Percentiles rank a stretch among this genome's conserved stretches.
Conservation (phyloP, 2,329 filamentous ascomycete species). For the Sarocladium brachiariae region DNA sequence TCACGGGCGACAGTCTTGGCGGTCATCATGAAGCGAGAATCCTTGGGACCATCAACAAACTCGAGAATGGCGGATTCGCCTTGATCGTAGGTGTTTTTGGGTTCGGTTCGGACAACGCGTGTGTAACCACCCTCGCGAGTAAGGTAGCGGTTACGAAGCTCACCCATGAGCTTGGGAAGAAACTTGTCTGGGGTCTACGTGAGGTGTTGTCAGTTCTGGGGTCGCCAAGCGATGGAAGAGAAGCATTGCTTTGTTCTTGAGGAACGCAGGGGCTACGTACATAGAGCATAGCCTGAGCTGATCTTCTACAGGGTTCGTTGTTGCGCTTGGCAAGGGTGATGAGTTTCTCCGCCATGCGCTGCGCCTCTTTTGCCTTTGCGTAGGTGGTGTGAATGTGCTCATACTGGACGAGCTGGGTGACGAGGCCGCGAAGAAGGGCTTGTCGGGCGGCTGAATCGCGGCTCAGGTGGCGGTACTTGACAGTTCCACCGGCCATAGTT, state of each 20-base stretch:
- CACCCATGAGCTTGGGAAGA: constrained; percentile 82
- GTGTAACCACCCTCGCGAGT: constrained; percentile 86
- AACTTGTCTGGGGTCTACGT: constrained; percentile 58
- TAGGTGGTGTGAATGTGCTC: constrained; percentile 94
- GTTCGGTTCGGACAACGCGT: constrained; percentile 85
- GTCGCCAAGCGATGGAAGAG: no score
- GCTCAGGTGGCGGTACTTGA: constrained; percentile 84
- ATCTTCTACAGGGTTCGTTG: constrained; percentile 69
- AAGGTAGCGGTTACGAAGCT: constrained; percentile 72
- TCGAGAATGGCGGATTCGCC: constrained; percentile 86
- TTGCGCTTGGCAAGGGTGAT: constrained; percentile 92
- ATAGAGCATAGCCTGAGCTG: constrained; percentile 76
- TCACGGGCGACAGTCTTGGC: constrained; percentile 73
- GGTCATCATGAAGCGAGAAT: constrained; percentile 92
- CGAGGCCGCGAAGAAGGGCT: constrained; percentile 89
- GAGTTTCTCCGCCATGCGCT: constrained; percentile 86
- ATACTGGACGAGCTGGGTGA: constrained; percentile 88
- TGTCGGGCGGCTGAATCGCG: constrained; percentile 82
- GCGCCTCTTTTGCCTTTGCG: constrained; percentile 95
- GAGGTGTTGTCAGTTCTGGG: neutral
- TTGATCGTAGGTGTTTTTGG: constrained; percentile 76
- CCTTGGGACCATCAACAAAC: constrained; percentile 87
- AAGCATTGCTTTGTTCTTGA: no score
- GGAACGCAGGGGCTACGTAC: constrained; percentile 50
- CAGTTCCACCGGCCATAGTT: constrained; percentile 73